A percentile compares a stretch with the other conserved stretches of the same genome.
phyloP scores from a whole-genome alignment of 768 basidiomycete genomes.

The Termitomyces sp. region DNA sequence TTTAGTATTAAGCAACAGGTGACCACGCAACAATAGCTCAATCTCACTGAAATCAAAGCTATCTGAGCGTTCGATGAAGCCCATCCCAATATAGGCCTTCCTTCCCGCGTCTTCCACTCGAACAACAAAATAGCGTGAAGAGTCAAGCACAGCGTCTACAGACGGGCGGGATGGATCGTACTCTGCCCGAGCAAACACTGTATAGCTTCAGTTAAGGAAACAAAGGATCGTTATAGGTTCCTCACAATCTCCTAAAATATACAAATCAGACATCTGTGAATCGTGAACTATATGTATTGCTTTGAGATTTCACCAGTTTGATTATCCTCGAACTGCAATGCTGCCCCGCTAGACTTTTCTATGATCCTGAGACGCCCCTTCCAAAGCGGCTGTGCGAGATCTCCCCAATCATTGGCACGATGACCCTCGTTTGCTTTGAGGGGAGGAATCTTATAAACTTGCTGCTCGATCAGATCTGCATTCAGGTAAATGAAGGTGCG shows the following conservation, averaged over 20 bases:
- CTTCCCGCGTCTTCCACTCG: constrained; percentile 83
- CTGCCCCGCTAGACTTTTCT: constrained; percentile 64
- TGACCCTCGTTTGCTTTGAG: constrained; percentile 84
- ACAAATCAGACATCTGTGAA: constrained; percentile 2
- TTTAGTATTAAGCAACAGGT: constrained; percentile 2
- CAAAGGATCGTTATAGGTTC: constrained; percentile 7
- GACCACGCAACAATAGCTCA: neutral
- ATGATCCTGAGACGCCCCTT: constrained; percentile 85
- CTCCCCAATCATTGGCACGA: constrained; percentile 90
- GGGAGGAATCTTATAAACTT: constrained; percentile 91
- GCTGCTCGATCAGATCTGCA: constrained; percentile 8
- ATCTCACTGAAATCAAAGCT: constrained; percentile 88
- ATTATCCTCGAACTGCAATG: constrained; percentile 75
- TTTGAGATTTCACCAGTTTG: constrained; percentile 53
- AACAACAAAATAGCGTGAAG: constrained; percentile 91
- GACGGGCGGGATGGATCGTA: constrained; percentile 76
- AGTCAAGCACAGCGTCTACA: constrained; percentile 95
- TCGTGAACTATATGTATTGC: neutral
- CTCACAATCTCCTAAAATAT: constrained; percentile 61
- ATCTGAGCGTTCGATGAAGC: constrained; percentile 82
- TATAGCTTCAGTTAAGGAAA: constrained; percentile 14
- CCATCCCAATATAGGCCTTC: constrained; percentile 92
- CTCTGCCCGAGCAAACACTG: constrained; percentile 83
- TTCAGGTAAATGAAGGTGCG: neutral
- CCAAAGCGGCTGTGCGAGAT: constrained; percentile 80